phyloP scores from a whole-genome alignment of 345 rosid species.

The Sonneratia alba region DNA sequence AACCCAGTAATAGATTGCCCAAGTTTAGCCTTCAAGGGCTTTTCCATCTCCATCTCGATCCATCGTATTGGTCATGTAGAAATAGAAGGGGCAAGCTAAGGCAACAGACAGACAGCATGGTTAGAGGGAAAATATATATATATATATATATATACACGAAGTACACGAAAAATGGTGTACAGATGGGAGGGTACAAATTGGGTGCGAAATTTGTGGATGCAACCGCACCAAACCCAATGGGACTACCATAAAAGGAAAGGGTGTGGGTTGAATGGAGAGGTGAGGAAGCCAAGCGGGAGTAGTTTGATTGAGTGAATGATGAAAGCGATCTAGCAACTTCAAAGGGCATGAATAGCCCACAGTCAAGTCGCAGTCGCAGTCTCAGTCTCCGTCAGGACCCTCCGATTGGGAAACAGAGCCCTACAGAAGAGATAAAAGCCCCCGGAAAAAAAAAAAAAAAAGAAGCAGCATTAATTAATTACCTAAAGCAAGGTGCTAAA shows the following conservation, averaged over 20 bases:
- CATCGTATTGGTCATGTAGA: not conserved
- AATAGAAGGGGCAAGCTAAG: not conserved
- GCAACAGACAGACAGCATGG: not conserved
- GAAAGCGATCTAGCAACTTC: conserved; percentile 20
- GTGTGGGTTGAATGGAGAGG: not conserved
- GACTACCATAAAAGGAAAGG: conserved; percentile 20
- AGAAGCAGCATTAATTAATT: too few relatives aligned
- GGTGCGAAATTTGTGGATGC: conserved; percentile 6
- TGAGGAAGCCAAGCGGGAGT: conserved; percentile 6
- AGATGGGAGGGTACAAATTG: conserved; percentile 1
- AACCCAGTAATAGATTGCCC: not conserved
- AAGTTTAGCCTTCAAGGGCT: not conserved
- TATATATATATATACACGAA: not conserved
- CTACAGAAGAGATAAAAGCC: not conserved
- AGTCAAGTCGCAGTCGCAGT: conserved; percentile 12
- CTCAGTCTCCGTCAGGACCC: conserved; percentile 5
- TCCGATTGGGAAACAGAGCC: not conserved
- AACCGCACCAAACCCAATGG: not conserved
- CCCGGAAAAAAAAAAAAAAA: too few relatives aligned
- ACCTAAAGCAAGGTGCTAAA: too few relatives aligned
- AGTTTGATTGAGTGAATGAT: conserved; percentile 14
- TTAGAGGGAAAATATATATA: not conserved
- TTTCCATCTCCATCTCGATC: not conserved
- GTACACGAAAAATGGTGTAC: not conserved
- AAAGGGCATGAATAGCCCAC: conserved; percentile 8